These are phyloP conservation scores for Agaricus sinodeliciosus DNA, from an alignment of 768 basidiomycete genomes.

Conservation along the genomic window DNA sequence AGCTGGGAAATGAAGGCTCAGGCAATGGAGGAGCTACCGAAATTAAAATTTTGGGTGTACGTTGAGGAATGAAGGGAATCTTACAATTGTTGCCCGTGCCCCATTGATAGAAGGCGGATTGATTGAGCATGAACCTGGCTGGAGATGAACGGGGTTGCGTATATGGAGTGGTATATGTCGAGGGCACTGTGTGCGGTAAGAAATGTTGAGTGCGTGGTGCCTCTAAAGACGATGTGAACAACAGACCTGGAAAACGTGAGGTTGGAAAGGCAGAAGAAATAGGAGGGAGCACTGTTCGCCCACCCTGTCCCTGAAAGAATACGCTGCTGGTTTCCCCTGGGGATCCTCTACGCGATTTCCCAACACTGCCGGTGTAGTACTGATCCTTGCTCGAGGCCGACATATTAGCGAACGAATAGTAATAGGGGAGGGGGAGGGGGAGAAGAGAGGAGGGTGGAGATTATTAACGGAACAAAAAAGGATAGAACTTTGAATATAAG, in stretches of 20 bases:
- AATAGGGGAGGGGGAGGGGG: conserved; percentile 39
- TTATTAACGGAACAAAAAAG: conserved; percentile 45
- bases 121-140: conserved; percentile 42
- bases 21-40: conserved; percentile 41
- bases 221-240: conserved; percentile 44
- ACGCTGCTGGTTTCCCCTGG: conserved; percentile 57
- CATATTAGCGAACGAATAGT: conserved; percentile 57
- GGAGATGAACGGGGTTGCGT: conserved; percentile 61
- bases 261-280: conserved; percentile 79
- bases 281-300: conserved; percentile 85
- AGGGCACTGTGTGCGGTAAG: conserved; percentile 52
- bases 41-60: conserved; percentile 18
- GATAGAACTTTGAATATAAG: conserved; percentile 35
- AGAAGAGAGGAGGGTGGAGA: conserved; percentile 31
- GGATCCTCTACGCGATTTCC: conserved; percentile 63
- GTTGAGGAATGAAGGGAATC: conserved; percentile 16
- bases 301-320: conserved; percentile 80
- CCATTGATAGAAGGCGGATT: conserved; percentile 35
- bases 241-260: conserved; percentile 89
- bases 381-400: conserved; percentile 68
- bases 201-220: conserved; percentile 51
- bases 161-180: conserved; percentile 50
- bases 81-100: conserved; percentile 26
- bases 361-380: conserved; percentile 57
- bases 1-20: conserved; percentile 35